Evolutionary conservation across 148 eudicot genomes (phyloP), one percentile per base, ranked within the genome.

Genomic region (Nepenthes mirabilis): DNA sequence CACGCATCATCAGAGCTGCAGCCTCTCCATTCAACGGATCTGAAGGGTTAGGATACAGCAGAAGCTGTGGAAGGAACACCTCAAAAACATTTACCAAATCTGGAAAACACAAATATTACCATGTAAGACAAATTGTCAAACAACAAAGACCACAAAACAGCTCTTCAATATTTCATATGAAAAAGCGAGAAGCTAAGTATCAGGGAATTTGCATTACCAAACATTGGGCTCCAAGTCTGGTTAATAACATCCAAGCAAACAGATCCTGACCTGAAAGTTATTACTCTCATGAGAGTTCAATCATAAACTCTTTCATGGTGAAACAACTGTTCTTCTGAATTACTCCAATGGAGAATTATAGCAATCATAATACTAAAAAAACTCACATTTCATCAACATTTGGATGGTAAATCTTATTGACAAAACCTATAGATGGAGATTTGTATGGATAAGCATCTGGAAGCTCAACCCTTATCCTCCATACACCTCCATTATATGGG

Each of bases 161-260:
- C 11, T 7, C 14, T 33, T 55, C 36, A 53, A 1, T 3, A 34
- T 55, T 33, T 7, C 36, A 32, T 7, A 55, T 10, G 13, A 3
- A 33, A 23, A 33, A 52, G 55, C 55, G 9, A 3, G 7, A 32
- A 55, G 34, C 57, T 10, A 4, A 55, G 35, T 11, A 34, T 33
- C 3, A 43, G 61, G 36, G 10, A 7, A 13, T 58, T 33, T 9
- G 55, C 62, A 68, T 72, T 77, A 91, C 97, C 95, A 60, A 84
- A 91, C 95, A 91, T 91, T 2, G 95, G 95, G 67, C 95, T 91
- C 97, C 97, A 91, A 35, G 91, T 82, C 76, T 91, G 89, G 62
- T 84, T 85, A 70, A 91, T 91, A 32, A 91, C 95, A 69, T 91
- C 95, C 65, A 91, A 81, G 64, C 97, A 91, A 63, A 91, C 97